Conservation (phyloP, 1,284 basidiomycete genomes). For the Trichosporon sp. region DNA sequence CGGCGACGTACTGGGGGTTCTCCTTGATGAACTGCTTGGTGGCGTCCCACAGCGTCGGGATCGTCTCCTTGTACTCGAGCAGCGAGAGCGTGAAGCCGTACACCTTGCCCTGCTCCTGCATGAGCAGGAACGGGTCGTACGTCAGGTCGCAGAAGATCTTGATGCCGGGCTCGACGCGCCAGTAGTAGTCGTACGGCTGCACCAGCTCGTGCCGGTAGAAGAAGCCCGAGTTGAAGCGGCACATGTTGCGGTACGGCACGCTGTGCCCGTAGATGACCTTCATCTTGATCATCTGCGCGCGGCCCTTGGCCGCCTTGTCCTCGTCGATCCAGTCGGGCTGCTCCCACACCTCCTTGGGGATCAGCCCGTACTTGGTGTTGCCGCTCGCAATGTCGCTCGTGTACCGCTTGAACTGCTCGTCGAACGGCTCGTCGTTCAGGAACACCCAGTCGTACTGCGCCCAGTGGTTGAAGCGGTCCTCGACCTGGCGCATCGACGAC, state of each 20-base stretch:
- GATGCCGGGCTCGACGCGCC: constrained; percentile 62
- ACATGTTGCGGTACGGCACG: constrained; percentile 63
- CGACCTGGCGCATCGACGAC: constrained; percentile 51
- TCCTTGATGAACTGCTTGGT: constrained; percentile 66
- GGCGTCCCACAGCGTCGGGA: constrained; percentile 68
- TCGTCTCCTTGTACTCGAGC: constrained; percentile 71
- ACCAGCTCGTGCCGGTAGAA: constrained; percentile 75
- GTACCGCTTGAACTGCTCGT: constrained; percentile 70
- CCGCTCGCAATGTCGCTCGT: constrained; percentile 63
- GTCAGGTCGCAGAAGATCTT: constrained; percentile 5
- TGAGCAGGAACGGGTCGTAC: constrained; percentile 80
- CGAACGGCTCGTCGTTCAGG: constrained; percentile 73
- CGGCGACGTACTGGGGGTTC: constrained; percentile 64
- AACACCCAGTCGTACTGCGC: constrained; percentile 81
- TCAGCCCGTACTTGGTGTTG: constrained; percentile 71
- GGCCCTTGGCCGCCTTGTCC: constrained; percentile 59
- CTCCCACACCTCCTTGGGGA: constrained; percentile 74
- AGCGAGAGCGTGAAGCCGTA: constrained; percentile 76
- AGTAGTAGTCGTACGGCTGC: constrained; percentile 83
- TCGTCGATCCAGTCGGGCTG: constrained; percentile 79
- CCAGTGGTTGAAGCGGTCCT: constrained; percentile 66
- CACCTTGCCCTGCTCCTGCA: constrained; percentile 72
- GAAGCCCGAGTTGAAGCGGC: constrained; percentile 87
- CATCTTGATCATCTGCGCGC: constrained; percentile 65
- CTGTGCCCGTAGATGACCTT: constrained; percentile 82